phyloP scores from a whole-genome alignment of 2,329 filamentous ascomycete genomes.

The Microcera coccophila region DNA sequence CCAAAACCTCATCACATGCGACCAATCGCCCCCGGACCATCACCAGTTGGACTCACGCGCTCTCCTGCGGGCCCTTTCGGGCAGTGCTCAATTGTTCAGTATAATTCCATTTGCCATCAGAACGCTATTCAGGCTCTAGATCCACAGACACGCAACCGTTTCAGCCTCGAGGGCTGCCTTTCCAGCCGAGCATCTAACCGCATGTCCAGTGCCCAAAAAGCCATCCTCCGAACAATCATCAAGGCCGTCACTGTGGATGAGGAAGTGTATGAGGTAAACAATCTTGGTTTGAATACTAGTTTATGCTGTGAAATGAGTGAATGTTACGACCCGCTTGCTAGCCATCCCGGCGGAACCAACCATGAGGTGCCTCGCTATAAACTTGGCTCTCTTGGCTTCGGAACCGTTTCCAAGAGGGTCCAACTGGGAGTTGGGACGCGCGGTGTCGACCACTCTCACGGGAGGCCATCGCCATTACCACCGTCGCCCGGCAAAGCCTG shows the following conservation, averaged over 20 bases:
- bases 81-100: constrained; percentile 7
- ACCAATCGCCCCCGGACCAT: constrained; percentile 10
- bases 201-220: neutral
- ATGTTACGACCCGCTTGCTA: constrained; percentile 7
- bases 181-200: neutral
- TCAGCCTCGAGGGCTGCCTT: neutral
- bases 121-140: too few relatives aligned
- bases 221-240: too few relatives aligned
- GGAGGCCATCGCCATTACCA: neutral
- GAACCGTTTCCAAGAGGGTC: neutral
- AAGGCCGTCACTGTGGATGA: neutral
- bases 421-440: neutral
- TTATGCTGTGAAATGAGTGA: constrained; percentile 14
- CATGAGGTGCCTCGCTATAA: neutral
- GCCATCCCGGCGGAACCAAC: constrained; percentile 3
- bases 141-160: too few relatives aligned
- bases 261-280: constrained; percentile 15
- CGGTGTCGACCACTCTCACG: neutral
- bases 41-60: constrained; percentile 9
- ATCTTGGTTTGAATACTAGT: constrained; percentile 25
- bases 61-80: too few relatives aligned
- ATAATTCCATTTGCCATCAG: too few relatives aligned
- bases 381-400: neutral
- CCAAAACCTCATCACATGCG: constrained; percentile 16
- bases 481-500: neutral